Base-by-base conservation (phyloP, 768 basidiomycete genomes). In the Obba rivulosa region DNA sequence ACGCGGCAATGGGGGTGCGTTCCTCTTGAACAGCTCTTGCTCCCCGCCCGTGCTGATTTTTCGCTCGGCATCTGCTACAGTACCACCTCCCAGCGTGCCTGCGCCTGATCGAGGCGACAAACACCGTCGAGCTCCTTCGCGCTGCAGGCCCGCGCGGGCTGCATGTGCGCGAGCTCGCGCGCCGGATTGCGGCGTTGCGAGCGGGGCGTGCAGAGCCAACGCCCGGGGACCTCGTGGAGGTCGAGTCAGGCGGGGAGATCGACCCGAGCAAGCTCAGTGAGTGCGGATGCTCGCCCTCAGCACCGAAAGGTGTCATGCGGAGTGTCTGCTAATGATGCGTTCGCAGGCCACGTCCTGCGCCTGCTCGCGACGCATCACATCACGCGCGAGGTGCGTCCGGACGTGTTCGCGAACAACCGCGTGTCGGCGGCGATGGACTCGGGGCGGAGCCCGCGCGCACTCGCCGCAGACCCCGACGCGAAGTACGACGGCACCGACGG, bases 311-410 rank as follows among this genome's bases (percentile, higher is more conserved):
- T n/a, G 16, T 7, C 54, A 65, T 13, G 64, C n/a, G 66, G 28
- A 44, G 18, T 9, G 38, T 37, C 8, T 24, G n/a, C 3, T 34
- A 14, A 11, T 38, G 48, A 4, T 20, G 18, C 40, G 4, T 14
- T 4, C 13, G 9, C 24, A 88, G 87, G 80, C 3, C 88, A 89
- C 57, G 75, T 79, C 28, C 74, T 92, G 35, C 82, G 88, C 38
- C 71, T 89, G 20, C 75, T 91, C 39, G 86, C 87, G 10, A 87
- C 87, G 0, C 85, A 88, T 59, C 87, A 90, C 61, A 77, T 90
- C 45, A 70, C 86, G 25, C 72, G 75, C 36, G 89, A 92, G 63
- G 70, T 78, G 3, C 70, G 75, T 9, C 87, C 86, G 3, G 76
- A 89, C 57, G 79, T 83, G 4, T 92, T 91, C 56, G 72, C 85